Conservation (phyloP, 345 rosid genomes). For the Heritiera littoralis region DNA sequence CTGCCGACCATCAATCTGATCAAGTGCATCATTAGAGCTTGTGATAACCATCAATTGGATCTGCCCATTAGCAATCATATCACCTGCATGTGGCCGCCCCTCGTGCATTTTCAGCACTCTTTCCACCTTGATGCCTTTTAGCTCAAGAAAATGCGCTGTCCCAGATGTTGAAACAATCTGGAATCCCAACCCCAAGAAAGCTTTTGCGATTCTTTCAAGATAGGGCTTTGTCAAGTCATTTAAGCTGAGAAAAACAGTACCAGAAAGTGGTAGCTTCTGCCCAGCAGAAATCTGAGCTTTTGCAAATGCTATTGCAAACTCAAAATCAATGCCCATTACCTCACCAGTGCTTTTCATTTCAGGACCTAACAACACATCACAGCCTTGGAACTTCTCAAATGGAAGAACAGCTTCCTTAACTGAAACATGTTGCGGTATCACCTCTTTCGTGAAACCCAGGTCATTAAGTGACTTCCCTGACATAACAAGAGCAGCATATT, state of each 20-base stretch:
- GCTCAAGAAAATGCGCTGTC: slow-evolving; percentile 79
- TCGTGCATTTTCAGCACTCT: slow-evolving; percentile 89
- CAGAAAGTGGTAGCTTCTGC: slow-evolving; percentile 78
- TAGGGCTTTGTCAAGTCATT: slow-evolving; percentile 87
- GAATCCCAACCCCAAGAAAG: slow-evolving; percentile 77
- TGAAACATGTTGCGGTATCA: slow-evolving; percentile 79
- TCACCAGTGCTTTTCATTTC: slow-evolving; percentile 98
- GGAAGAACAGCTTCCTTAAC: slow-evolving; percentile 98
- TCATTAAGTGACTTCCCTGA: slow-evolving; percentile 79
- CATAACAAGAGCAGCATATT: slow-evolving; percentile 93
- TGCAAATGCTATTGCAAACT: slow-evolving; percentile 70
- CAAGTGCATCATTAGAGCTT: slow-evolving; percentile 79
- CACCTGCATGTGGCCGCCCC: slow-evolving; percentile 95
- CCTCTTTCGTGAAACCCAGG: slow-evolving; percentile 69
- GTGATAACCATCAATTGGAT: slow-evolving; percentile 92
- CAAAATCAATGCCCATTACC: slow-evolving; percentile 88
- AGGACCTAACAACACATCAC: slow-evolving; percentile 90
- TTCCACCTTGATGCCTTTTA: slow-evolving; percentile 70
- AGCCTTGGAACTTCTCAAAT: slow-evolving; percentile 90
- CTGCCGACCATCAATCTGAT: slow-evolving; percentile 79
- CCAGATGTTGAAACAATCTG: slow-evolving; percentile 82
- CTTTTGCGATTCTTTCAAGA: slow-evolving; percentile 71
- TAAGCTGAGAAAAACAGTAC: slow-evolving; percentile 88
- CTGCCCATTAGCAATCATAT: slow-evolving; percentile 89
- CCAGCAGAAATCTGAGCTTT: slow-evolving; percentile 96